Evolutionary conservation across 441 rosid genomes (phyloP), one percentile per base, ranked within the genome.

Genomic region (Eutrema salsugineum): DNA sequence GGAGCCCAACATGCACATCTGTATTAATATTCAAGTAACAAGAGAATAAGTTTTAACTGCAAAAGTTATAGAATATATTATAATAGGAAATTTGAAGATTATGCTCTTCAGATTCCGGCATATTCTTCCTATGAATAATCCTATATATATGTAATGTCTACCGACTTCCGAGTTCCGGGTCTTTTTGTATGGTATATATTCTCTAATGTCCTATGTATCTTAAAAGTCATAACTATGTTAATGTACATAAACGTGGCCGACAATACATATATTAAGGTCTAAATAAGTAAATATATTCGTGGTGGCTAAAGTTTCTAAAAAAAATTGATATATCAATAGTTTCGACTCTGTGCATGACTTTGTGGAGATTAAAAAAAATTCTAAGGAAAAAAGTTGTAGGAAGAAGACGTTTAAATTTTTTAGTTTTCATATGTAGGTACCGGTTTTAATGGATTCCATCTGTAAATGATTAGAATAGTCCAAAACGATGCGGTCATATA

Each of bases 101-200:
- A 68, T 61, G 74, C 74, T 68, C 63, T 60, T 44, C 11, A 36
- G 64, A 53, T 68, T 75, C 65, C 78, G 36, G 73, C 49, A 75
- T 75, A 75, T 75, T 53, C 78, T 59, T 66, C 66, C 17, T 35
- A 65, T 17, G 59, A 47, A 36, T 72, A 39, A 44, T 12, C 48
- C 27, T 49, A 54, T 55, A 14, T 42, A 33, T 49, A 54, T 55
- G 10, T 42, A 33, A 43, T 22, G 32, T 63, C 64, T 55, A 46
- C 33, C 19, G 68, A 40, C 22, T 70, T 28, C 3, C 42, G 24
- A 55, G 61, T 32, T 55, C n/a, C n/a, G n/a, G n/a, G n/a, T n/a
- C 75, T 39, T 61, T 36, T 61, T 50, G 61, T 71, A 28, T 61
- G 28, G n/a, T 59, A 57, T 33, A 10, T 19, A 50, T 46, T 44